A percentile compares a stretch with the other conserved stretches of the same genome.
These are phyloP conservation scores for Casuarina glauca DNA, from an alignment of 306 rosid species.

Conservation along the genomic window DNA sequence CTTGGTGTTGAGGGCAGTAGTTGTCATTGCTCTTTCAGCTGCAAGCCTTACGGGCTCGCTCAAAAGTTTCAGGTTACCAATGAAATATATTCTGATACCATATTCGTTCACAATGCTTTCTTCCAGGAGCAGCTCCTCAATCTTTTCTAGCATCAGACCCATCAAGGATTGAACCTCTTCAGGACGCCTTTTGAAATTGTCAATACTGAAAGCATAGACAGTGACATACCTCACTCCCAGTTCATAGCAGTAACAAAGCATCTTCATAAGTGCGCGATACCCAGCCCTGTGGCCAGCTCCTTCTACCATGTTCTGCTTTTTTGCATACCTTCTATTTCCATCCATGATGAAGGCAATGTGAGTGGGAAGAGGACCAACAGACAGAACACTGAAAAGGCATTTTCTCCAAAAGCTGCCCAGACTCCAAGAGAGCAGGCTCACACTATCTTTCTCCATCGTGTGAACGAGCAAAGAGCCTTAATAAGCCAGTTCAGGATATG, in stretches of 20 bases:
- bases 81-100: conserved; percentile 58
- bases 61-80: conserved; percentile 63
- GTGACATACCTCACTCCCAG: conserved; percentile 65
- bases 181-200: conserved; percentile 65
- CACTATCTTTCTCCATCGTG: conserved; percentile 43
- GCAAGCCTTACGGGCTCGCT: conserved; percentile 52
- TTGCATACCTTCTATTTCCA: conserved; percentile 83
- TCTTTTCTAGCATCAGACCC: conserved; percentile 74
- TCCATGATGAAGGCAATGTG: conserved; percentile 92
- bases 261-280: conserved; percentile 46
- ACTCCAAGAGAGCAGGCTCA: conserved; percentile 30
- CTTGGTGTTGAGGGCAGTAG: conserved; percentile 54
- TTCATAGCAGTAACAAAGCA: conserved; percentile 70
- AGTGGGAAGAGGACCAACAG: conserved; percentile 66
- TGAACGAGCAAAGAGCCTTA: conserved; percentile 16
- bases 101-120: conserved; percentile 51
- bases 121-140: conserved; percentile 55
- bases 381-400: conserved; percentile 49
- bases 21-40: conserved; percentile 68
- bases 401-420: conserved; percentile 46
- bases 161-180: conserved; percentile 58
- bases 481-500: conserved; percentile 22
- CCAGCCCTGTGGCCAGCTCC: conserved; percentile 73
- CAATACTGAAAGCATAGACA: conserved; percentile 87
- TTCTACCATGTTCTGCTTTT: conserved; percentile 44